Conservation (phyloP, 2,329 filamentous ascomycete genomes). For the Colletotrichum plurivorum region DNA sequence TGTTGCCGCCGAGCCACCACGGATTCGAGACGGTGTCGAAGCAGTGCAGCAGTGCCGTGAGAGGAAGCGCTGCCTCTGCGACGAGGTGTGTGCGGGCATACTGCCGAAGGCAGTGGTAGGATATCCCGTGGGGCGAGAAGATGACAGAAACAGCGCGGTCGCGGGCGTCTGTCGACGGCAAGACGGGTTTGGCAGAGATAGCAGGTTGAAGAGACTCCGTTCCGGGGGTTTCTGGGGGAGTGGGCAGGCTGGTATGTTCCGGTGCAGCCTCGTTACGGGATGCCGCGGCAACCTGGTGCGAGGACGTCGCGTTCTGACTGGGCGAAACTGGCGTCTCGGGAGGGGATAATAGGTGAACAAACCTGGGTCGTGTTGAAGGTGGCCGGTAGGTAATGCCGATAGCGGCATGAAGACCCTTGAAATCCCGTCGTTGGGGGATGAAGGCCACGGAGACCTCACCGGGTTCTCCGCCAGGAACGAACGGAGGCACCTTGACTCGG, state of each 20-base stretch:
- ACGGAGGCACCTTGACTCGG: slow-evolving; percentile 67
- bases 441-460: slow-evolving; percentile 82
- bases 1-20: slow-evolving; percentile 73
- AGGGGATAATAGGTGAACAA: slow-evolving; percentile 35
- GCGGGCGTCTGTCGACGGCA: slow-evolving; percentile 48
- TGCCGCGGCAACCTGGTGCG: slow-evolving; percentile 16
- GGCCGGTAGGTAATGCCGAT: slow-evolving; percentile 81
- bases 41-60: slow-evolving; percentile 75
- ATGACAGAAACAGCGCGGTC: slow-evolving; percentile 70
- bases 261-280: slow-evolving; percentile 36
- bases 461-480: slow-evolving; percentile 63
- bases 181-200: slow-evolving; percentile 52
- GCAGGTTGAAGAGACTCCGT: slow-evolving; percentile 49
- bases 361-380: slow-evolving; percentile 54
- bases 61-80: slow-evolving; percentile 68
- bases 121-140: slow-evolving; percentile 75
- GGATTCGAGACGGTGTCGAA: slow-evolving; percentile 72
- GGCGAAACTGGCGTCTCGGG: slow-evolving; percentile 45
- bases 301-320: slow-evolving; percentile 28
- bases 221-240: slow-evolving; percentile 53
- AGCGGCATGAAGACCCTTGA: slow-evolving; percentile 74
- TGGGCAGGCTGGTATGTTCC: slow-evolving; percentile 47
- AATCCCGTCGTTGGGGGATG: slow-evolving; percentile 72
- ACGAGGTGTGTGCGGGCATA: slow-evolving; percentile 72
- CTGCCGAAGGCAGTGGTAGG: slow-evolving; percentile 65